These are phyloP conservation scores for Chaetomium sp. DNA, from an alignment of 2,329 filamentous ascomycete species.

Conservation along the genomic window DNA sequence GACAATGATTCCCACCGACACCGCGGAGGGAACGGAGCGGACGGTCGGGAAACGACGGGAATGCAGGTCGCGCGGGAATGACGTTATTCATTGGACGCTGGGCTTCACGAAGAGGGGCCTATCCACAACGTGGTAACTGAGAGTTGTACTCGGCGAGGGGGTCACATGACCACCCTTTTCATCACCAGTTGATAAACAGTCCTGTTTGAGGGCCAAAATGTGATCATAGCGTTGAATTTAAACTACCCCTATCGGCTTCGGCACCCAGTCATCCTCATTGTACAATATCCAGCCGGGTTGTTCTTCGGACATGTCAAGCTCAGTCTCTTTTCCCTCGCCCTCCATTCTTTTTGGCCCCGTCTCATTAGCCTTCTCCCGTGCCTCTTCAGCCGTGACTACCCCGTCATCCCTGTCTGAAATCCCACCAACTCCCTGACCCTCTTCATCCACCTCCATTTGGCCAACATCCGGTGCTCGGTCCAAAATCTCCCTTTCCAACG, in stretches of 20 bases:
- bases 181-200: neutral
- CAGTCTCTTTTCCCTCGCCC: slow-evolving; percentile 9
- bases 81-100: slow-evolving; percentile 15
- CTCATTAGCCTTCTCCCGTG: slow-evolving; percentile 21
- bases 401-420: slow-evolving; percentile 20
- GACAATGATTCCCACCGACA: slow-evolving; percentile 1
- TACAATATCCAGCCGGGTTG: slow-evolving; percentile 42
- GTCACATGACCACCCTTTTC: slow-evolving; percentile 19
- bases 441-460: slow-evolving; percentile 11
- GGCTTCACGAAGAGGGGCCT: neutral
- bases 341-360: slow-evolving; percentile 19
- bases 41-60: too few species aligned
- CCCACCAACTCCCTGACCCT: neutral
- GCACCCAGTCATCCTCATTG: slow-evolving; percentile 44
- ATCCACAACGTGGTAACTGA: neutral
- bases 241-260: slow-evolving; percentile 52
- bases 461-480: slow-evolving; percentile 20
- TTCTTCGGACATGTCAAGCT: slow-evolving; percentile 14
- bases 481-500: slow-evolving; percentile 38
- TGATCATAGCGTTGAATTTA: slow-evolving; percentile 23
- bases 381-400: slow-evolving; percentile 21
- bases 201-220: neutral
- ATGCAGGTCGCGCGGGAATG: slow-evolving; percentile 5
- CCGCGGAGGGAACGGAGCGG: neutral
- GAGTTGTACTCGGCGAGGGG: neutral